A percentile compares a stretch with the other conserved stretches of the same genome.
phyloP scores from a whole-genome alignment of 1,284 basidiomycete species.

The Heliocybe sulcata region DNA sequence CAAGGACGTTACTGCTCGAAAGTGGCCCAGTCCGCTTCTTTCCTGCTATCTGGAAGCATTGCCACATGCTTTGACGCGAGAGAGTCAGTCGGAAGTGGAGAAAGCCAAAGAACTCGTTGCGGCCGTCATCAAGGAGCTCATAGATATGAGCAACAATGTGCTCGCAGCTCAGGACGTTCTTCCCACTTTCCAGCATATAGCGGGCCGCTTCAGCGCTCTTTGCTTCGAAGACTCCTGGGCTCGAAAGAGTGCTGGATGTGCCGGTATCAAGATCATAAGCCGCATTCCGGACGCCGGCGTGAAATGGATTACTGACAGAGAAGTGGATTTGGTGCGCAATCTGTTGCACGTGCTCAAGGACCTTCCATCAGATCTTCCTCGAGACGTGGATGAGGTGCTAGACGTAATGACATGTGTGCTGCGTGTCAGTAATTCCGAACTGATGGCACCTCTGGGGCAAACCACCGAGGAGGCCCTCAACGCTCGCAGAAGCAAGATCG shows the following conservation, averaged over 20 bases:
- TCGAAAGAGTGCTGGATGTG: constrained; percentile 82
- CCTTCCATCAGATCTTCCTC: constrained; percentile 86
- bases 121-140: constrained; percentile 62
- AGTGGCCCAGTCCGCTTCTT: constrained; percentile 56
- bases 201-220: constrained; percentile 73
- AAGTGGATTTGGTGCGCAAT: constrained; percentile 88
- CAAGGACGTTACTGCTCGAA: constrained; percentile 44
- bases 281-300: constrained; percentile 64
- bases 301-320: constrained; percentile 84
- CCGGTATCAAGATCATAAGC: constrained; percentile 77
- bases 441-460: constrained; percentile 26
- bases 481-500: constrained; percentile 43
- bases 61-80: constrained; percentile 62
- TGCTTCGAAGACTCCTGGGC: constrained; percentile 89
- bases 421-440: constrained; percentile 56
- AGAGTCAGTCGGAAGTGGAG: constrained; percentile 51
- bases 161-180: constrained; percentile 48
- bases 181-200: constrained; percentile 69
- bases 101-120: constrained; percentile 56
- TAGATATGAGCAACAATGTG: constrained; percentile 42
- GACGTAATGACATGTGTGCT: constrained; percentile 78
- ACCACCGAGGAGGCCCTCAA: constrained; percentile 25
- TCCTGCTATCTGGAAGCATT: constrained; percentile 77
- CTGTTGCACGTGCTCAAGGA: constrained; percentile 94
- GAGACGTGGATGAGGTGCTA: constrained; percentile 75